These are phyloP conservation scores for Iberis amara DNA, from an alignment of 441 rosid species.

Conservation along the genomic window DNA sequence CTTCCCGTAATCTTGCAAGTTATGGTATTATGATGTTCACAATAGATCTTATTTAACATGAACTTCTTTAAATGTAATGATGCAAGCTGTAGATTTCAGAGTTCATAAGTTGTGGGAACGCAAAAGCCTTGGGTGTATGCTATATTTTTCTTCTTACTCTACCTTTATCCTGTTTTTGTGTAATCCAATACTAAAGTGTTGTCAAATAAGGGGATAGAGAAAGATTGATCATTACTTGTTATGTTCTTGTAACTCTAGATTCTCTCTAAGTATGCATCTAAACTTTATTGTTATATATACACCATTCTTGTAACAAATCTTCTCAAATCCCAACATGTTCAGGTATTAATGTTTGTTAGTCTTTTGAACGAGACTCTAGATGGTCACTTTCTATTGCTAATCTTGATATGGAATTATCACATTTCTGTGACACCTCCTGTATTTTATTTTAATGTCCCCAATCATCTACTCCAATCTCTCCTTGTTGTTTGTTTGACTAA, in stretches of 20 bases:
- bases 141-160: neutral
- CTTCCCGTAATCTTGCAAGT: too few species aligned
- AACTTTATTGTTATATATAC: too few species aligned
- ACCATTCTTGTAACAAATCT: too few species aligned
- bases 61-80: neutral
- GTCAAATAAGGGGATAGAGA: neutral
- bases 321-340: too few species aligned
- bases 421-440: neutral
- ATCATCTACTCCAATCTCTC: neutral
- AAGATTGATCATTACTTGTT: conserved; percentile 1
- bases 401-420: conserved; percentile 12
- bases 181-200: neutral
- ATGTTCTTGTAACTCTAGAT: neutral
- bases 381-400: neutral
- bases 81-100: conserved; percentile 96
- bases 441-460: neutral
- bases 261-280: neutral
- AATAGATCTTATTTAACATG: too few species aligned
- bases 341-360: neutral
- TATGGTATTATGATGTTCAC: too few species aligned
- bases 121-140: conserved; percentile 82
- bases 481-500: neutral
- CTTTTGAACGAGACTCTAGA: neutral
- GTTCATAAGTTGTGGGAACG: conserved; percentile 83
- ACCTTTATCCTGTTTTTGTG: neutral